A percentile compares a stretch with the other conserved stretches of the same genome.
phyloP scores from a whole-genome alignment of 2,329 filamentous ascomycete species.

The Fonsecaea erecta region DNA sequence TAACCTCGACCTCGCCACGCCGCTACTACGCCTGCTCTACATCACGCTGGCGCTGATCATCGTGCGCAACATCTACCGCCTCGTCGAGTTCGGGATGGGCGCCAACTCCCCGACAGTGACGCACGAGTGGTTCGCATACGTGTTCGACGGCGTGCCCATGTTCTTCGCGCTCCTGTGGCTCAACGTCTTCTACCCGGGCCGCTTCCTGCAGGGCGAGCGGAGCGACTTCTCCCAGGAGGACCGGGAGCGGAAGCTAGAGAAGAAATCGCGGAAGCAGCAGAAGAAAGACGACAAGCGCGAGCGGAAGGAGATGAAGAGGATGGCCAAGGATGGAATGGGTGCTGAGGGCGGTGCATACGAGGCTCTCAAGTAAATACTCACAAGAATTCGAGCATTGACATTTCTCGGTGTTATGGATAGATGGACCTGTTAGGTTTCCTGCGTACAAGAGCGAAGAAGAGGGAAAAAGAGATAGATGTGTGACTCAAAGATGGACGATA shows the following conservation, averaged over 20 bases:
- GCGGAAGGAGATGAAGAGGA: constrained; percentile 29
- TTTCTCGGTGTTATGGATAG: not conserved
- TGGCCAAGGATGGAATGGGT: not conserved
- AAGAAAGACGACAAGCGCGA: constrained; percentile 40
- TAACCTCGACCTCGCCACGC: constrained; percentile 9
- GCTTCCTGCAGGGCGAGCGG: constrained; percentile 49
- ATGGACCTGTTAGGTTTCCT: not conserved
- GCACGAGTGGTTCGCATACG: constrained; percentile 46
- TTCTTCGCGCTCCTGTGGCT: constrained; percentile 44
- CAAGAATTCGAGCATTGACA: not conserved
- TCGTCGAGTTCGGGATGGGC: constrained; percentile 64
- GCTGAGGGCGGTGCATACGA: not conserved
- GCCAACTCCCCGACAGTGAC: constrained; percentile 48
- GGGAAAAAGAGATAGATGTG: not conserved
- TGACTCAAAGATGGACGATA: not conserved
- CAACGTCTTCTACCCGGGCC: constrained; percentile 47
- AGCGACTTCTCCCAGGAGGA: constrained; percentile 53
- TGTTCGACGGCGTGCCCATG: constrained; percentile 50
- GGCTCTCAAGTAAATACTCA: not conserved
- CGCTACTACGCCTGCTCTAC: constrained; percentile 58
- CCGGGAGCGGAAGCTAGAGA: constrained; percentile 48
- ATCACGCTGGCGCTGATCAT: constrained; percentile 56
- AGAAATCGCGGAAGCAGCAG: constrained; percentile 42
- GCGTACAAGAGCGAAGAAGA: not conserved
- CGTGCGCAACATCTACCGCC: constrained; percentile 61